phyloP scores from a whole-genome alignment of 176 grass and related monocot species.

The Coix lacrymajobi region DNA sequence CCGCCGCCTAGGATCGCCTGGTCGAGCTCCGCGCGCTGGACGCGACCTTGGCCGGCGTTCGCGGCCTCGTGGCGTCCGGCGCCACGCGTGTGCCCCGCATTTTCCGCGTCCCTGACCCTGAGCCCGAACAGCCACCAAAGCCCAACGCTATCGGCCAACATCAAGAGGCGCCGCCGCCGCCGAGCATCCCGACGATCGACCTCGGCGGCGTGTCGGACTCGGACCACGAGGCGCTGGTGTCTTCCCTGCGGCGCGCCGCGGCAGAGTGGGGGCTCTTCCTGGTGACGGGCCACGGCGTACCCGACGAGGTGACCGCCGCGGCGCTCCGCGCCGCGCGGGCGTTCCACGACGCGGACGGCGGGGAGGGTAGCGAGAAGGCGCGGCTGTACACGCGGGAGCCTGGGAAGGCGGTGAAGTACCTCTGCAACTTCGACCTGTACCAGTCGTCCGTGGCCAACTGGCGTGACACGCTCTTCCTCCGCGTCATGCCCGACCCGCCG shows the following conservation, averaged over 20 bases:
- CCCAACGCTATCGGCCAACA: not conserved
- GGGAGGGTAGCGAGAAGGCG: constrained; percentile 36
- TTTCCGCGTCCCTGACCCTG: constrained; percentile 17
- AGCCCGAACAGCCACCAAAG: not conserved
- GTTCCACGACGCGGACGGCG: constrained; percentile 44
- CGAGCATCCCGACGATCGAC: constrained; percentile 34
- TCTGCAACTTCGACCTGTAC: constrained; percentile 65
- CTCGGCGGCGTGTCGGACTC: not conserved
- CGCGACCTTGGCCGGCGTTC: constrained; percentile 58
- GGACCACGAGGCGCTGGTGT: not conserved
- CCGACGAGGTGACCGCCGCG: not conserved
- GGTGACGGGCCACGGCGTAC: constrained; percentile 51
- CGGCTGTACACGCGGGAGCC: constrained; percentile 50
- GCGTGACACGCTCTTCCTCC: constrained; percentile 60
- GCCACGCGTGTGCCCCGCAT: constrained; percentile 34
- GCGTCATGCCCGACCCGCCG: constrained; percentile 46
- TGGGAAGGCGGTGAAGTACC: constrained; percentile 40
- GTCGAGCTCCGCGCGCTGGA: constrained; percentile 54
- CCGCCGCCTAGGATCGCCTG: constrained; percentile 32
- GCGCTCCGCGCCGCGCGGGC: constrained; percentile 7
- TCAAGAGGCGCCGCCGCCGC: not conserved
- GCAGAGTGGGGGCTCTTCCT: constrained; percentile 55
- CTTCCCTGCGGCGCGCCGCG: constrained; percentile 3
- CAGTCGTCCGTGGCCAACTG: constrained; percentile 42
- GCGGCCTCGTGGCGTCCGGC: constrained; percentile 45